Conservation (phyloP, 352 stramenopile species). For the Phytophthora macrochlamydospora region DNA sequence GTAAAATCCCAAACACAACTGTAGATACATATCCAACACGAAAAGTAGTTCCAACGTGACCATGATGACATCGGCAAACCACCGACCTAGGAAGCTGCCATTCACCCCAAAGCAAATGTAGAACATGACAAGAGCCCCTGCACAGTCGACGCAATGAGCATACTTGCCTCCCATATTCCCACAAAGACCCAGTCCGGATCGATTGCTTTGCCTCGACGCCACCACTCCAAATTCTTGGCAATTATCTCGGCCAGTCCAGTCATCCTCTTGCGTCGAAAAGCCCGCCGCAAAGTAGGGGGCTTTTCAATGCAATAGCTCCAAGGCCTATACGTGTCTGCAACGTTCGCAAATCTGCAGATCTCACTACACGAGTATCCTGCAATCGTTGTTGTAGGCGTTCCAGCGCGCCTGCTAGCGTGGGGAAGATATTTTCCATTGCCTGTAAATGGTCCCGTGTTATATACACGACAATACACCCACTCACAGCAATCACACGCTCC, state of each 20-base stretch:
- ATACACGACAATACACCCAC: constrained; percentile 60
- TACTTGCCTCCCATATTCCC: constrained; percentile 53
- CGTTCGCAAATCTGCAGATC: constrained; percentile 36
- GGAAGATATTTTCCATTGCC: constrained; percentile 40
- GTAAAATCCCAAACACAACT: constrained; percentile 61
- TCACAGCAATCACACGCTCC: constrained; percentile 52
- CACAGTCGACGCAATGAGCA: constrained; percentile 43
- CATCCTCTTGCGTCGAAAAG: constrained; percentile 23
- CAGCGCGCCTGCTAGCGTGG: constrained; percentile 33
- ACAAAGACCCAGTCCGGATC: constrained; percentile 59
- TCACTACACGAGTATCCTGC: constrained; percentile 30
- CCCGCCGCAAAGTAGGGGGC: constrained; percentile 21
- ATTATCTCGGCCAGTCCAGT: constrained; percentile 19
- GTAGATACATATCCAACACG: constrained; percentile 54
- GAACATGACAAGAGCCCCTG: constrained; percentile 54
- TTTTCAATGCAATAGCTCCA: constrained; percentile 23
- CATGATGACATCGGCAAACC: constrained; percentile 33
- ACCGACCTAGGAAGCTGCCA: constrained; percentile 13
- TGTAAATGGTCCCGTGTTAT: constrained; percentile 49
- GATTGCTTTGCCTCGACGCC: constrained; percentile 36
- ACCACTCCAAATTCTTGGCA: constrained; percentile 40
- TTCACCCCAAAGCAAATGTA: constrained; percentile 52
- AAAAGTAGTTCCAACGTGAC: constrained; percentile 51
- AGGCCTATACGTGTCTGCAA: constrained; percentile 22
- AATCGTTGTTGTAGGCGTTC: constrained; percentile 37